A percentile compares a stretch with the other conserved stretches of the same genome.
These are phyloP conservation scores for Neodidymelliopsis sp. DNA, from an alignment of 2,329 filamentous ascomycete genomes.

Conservation along the genomic window DNA sequence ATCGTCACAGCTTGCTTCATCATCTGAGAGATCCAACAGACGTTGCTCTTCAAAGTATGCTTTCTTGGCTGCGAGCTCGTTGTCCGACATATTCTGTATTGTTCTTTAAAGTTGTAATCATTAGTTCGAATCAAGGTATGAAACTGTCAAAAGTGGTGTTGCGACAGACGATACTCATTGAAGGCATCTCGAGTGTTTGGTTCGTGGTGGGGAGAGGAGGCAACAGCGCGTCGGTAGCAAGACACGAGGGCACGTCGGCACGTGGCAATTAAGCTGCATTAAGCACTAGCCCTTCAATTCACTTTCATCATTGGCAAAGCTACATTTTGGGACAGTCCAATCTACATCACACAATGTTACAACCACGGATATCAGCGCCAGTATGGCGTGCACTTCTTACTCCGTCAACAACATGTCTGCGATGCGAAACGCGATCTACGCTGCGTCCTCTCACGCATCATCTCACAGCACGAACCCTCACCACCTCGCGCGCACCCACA, in stretches of 20 bases:
- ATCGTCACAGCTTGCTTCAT: conserved; percentile 32
- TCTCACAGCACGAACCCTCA: conserved; percentile 31
- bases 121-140: conserved; percentile 2
- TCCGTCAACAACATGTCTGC: conserved; percentile 23
- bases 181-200: not conserved
- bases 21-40: conserved; percentile 39
- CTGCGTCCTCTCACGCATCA: conserved; percentile 21
- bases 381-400: conserved; percentile 25
- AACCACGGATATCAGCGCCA: conserved; percentile 37
- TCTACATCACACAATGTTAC: conserved; percentile 36
- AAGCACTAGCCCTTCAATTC: conserved; percentile 21
- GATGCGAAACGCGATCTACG: conserved; percentile 23
- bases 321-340: conserved; percentile 8
- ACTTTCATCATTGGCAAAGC: conserved; percentile 21
- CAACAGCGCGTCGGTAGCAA: conserved; percentile 10
- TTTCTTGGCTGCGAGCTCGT: conserved; percentile 35
- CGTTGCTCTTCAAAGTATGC: conserved; percentile 41
- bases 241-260: conserved; percentile 32
- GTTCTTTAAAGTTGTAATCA: not conserved
- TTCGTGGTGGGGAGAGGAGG: conserved; percentile 25
- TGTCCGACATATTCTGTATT: conserved; percentile 29
- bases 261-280: conserved; percentile 20
- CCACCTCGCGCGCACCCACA: conserved; percentile 32
- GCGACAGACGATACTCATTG: not conserved
- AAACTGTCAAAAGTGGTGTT: not conserved